Evolutionary conservation across 2,329 filamentous ascomycete species (phyloP), one percentile per base, ranked within the genome.

Genomic region (Penicillium janthinellum): DNA sequence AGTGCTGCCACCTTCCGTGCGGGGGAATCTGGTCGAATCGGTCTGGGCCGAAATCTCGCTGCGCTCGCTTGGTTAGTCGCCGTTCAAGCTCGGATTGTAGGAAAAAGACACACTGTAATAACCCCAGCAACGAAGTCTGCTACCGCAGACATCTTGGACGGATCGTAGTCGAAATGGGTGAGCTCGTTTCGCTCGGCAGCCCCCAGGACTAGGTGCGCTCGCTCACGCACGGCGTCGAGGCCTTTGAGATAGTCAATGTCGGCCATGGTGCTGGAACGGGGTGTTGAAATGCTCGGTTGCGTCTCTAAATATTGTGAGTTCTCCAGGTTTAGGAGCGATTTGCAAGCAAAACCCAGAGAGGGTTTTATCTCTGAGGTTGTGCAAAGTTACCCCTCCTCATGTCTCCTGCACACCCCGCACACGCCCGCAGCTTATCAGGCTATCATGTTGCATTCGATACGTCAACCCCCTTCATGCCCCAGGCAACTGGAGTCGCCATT

Each of bases 1-100:
- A 88, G 72, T 88, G 86, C 68, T 88, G 86, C 83, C 86, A 88
- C 45, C 86, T 80, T 8, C 78, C 85, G 62, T 86, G 83, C 10
- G 83, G 81, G 0, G 83, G 83, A 53, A 86, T 86, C 0, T 73
- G 68, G 51, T 79, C 59, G 63, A 73, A 82, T 17, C 70, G 75
- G 60, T 82, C 75, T 0, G 82, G 82, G 0, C 82, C 82, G 60
- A 81, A 84, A 63, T 84, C 82, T 17, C 82, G 79, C 82, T 84
- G 34, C 1, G 34, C 15, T 28, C 11, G 10, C 28, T 37, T 51
- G 0, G n/a, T 41, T 20, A 34, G 8, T 7, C 38, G 4, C 4
- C n/a, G 41, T 6, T 11, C 10, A 22, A 49, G 12, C 25, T 6
- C 28, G 2, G 6, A 14, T n/a, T 5, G 14, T 17, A 15, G 6